Percentiles rank a stretch among this genome's conserved stretches.
Conservation (phyloP, 2,329 filamentous ascomycete genomes). For the Aspergillus pseudonomiae region DNA sequence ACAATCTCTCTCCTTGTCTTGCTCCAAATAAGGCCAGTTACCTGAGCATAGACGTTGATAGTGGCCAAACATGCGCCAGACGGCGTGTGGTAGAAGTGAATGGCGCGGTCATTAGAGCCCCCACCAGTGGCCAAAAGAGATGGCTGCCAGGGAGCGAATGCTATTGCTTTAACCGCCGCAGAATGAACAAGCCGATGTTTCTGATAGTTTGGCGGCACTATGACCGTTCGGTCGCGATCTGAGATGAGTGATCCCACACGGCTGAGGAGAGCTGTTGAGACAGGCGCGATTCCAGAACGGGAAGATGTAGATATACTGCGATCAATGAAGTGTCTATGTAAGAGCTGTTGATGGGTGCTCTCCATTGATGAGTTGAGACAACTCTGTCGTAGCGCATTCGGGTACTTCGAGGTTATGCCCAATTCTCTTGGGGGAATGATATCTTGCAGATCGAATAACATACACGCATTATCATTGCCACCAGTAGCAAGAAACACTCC, state of each 20-base stretch:
- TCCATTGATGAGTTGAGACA: slow-evolving; percentile 28
- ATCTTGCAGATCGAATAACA: slow-evolving; percentile 72
- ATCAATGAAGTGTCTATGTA: slow-evolving; percentile 27
- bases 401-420: slow-evolving; percentile 6
- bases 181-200: slow-evolving; percentile 76
- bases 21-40: slow-evolving; percentile 91
- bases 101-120: slow-evolving; percentile 90
- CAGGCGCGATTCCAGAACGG: slow-evolving; percentile 19
- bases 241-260: slow-evolving; percentile 33
- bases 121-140: slow-evolving; percentile 87
- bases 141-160: slow-evolving; percentile 93
- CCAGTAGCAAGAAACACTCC: slow-evolving; percentile 81
- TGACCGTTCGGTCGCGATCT: slow-evolving; percentile 44
- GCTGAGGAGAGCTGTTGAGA: slow-evolving; percentile 27
- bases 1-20: slow-evolving; percentile 82
- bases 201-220: slow-evolving; percentile 59
- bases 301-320: slow-evolving; percentile 32
- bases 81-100: slow-evolving; percentile 89
- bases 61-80: slow-evolving; percentile 84
- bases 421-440: slow-evolving; percentile 44
- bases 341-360: slow-evolving; percentile 23
- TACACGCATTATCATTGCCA: slow-evolving; percentile 89
- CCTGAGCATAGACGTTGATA: slow-evolving; percentile 89
- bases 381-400: slow-evolving; percentile 10
- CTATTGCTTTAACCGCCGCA: slow-evolving; percentile 93